These are phyloP conservation scores for Coemansia reversa DNA, from an alignment of 192 early-diverging fungal species.

Conservation along the genomic window DNA sequence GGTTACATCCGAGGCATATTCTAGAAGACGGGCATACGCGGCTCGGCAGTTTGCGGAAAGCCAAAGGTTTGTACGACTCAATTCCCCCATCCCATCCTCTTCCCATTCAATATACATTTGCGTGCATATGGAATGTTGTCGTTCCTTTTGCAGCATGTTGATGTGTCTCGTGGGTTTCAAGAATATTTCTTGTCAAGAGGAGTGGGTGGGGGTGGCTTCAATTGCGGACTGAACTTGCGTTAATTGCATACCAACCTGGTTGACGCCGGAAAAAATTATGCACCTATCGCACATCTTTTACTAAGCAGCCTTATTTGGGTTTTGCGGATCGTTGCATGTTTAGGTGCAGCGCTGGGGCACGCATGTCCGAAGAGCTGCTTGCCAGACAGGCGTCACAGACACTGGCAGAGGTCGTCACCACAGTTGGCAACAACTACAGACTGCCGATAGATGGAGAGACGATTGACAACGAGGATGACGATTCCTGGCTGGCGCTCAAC, in stretches of 20 bases:
- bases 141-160: not conserved
- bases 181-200: not conserved
- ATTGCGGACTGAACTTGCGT: conserved; percentile 1
- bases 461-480: conserved; percentile 35
- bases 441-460: conserved; percentile 5
- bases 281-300: conserved; percentile 4
- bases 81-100: not conserved
- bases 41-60: conserved; percentile 14
- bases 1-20: conserved; percentile 7
- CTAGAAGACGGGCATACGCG: conserved; percentile 12
- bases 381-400: conserved; percentile 10
- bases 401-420: conserved; percentile 9
- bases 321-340: conserved; percentile 13
- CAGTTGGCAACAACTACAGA: not conserved
- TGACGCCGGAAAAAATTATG: conserved; percentile 7
- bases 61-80: conserved; percentile 16
- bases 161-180: not conserved
- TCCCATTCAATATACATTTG: not conserved
- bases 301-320: conserved; percentile 5
- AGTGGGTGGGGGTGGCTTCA: not conserved
- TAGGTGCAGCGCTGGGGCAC: conserved; percentile 20
- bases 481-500: conserved; percentile 49
- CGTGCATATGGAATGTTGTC: not conserved
- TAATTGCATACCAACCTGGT: conserved; percentile 14
- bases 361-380: conserved; percentile 19